phyloP scores from a whole-genome alignment of 768 basidiomycete genomes.

The Trametes cubensis region DNA sequence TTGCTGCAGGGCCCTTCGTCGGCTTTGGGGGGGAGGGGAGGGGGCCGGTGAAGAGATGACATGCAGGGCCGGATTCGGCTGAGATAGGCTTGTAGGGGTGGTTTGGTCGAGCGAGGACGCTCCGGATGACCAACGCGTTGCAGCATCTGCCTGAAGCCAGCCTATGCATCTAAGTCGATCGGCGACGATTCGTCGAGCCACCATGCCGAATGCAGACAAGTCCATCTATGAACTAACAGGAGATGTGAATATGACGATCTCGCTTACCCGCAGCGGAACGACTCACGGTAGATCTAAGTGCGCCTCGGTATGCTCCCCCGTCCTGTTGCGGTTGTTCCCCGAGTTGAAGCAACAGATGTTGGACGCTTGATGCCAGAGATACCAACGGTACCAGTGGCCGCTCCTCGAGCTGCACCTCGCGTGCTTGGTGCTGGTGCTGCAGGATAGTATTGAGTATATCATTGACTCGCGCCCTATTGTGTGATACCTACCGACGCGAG shows the following conservation, averaged over 20 bases:
- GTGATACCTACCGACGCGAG: constrained; percentile 18
- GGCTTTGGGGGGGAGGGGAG: no score
- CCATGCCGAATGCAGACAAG: no score
- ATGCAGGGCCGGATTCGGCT: no score
- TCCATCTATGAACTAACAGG: background rate
- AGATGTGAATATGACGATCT: background rate
- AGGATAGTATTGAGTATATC: background rate
- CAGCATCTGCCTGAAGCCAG: no score
- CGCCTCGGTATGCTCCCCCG: constrained; percentile 27
- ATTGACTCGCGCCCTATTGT: no score
- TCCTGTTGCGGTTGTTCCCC: constrained; percentile 8
- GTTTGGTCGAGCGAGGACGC: no score
- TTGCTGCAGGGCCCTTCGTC: no score
- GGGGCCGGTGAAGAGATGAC: no score
- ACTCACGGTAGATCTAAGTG: background rate
- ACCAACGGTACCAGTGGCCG: constrained; percentile 5
- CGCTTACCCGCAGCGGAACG: background rate
- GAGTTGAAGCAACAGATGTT: constrained; percentile 3
- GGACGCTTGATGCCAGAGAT: constrained; percentile 16
- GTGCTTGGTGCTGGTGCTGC: constrained; percentile 17
- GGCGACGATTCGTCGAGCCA: no score
- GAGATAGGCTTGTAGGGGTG: no score
- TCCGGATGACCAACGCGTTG: no score
- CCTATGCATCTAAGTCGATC: no score
- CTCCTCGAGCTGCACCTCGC: constrained; percentile 13